Evolutionary conservation across 2,329 filamentous ascomycete genomes (phyloP), one percentile per base, ranked within the genome.

Genomic region (Neofusicoccum laricinum): DNA sequence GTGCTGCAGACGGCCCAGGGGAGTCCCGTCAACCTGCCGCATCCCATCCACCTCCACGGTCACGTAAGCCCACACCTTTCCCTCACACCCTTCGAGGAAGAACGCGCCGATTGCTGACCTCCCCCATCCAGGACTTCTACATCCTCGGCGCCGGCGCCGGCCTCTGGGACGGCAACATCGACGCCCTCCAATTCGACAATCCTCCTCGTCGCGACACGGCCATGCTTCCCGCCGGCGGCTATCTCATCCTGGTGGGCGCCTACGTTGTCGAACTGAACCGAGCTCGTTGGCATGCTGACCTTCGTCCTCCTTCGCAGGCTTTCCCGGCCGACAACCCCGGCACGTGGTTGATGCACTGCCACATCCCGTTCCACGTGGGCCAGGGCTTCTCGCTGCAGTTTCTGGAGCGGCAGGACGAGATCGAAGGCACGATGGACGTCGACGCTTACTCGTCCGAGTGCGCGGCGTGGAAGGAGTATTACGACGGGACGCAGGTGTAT

Each of bases 371-470:
- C n/a, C 63, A 58, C 14, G 61, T 63, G n/a, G 61, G 61, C 1
- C 73, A 76, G 58, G 75, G 74, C 1, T 77, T 89, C 17, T 79
- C 77, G 5, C 73, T 85, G 36, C 81, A 86, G 70, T 85, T 86
- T 68, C 67, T 86, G 14, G 85, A 83, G 69, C 70, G 77, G 34
- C 69, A 72, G 55, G 62, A 66, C 17, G 71, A 73, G 63, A 73
- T 75, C 7, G 49, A 64, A 30, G 64, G 66, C 8, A 38, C 34
- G 14, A 19, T 62, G 38, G 46, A 51, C 30, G 30, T 46, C 1
- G 48, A 62, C 11, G 38, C 17, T 14, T 51, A 32, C 30, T 32
- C 12, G 8, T 43, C 17, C 15, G 46, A 19, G 34, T 50, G 21
- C 19, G 59, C 36, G 14, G 15, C 46, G 12, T 62, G 59, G 59